Conservation (phyloP, 73 alveolate species). For the Stentor coeruleus region DNA sequence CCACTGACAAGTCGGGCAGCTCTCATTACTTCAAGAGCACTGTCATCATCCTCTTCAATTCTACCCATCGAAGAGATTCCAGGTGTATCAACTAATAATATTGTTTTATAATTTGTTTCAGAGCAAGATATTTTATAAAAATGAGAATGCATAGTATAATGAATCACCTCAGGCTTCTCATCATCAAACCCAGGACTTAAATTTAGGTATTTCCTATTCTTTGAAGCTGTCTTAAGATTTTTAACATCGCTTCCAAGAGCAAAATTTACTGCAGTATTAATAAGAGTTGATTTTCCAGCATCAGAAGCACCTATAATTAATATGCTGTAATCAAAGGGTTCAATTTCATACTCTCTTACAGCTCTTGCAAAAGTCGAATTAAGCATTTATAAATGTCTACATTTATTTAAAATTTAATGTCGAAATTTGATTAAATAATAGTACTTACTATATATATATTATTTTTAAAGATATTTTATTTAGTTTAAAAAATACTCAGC, state of each 20-base stretch:
- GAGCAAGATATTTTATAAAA: not conserved
- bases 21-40: no score
- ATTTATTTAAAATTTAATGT: no score
- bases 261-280: not conserved
- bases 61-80: not conserved
- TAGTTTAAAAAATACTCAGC: no score
- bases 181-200: not conserved
- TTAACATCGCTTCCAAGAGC: not conserved
- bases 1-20: not conserved
- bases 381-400: not conserved
- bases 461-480: no score
- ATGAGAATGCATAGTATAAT: not conserved
- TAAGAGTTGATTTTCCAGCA: not conserved
- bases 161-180: not conserved
- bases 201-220: not conserved
- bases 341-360: not conserved
- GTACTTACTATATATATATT: no score
- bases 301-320: not conserved
- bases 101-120: not conserved
- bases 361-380: not conserved
- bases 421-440: no score
- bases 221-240: no score
- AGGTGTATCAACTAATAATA: not conserved
- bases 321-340: not conserved
- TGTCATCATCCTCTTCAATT: not conserved